Evolutionary conservation across 2,329 filamentous ascomycete species (phyloP), one percentile per base, ranked within the genome.

Genomic region (Pyrenochaeta sp.): DNA sequence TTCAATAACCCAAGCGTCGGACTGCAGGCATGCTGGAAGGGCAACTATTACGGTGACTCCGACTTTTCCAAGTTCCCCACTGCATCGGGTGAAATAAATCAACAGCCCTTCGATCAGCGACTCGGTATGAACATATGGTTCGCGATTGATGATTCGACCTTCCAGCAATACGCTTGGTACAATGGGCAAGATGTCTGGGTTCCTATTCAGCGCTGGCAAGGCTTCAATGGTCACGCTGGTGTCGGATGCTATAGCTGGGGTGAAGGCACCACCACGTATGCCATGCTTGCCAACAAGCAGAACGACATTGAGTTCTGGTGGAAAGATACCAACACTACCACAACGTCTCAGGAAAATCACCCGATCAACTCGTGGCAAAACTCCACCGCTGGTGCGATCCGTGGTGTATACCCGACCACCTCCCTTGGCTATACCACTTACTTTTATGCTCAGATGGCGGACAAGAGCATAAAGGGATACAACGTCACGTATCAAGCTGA

Each of bases 1-100:
- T 96, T 96, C 74, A 94, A 98, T 78, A 89, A 92, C 1, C 98
- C 98, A 67, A 87, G 91, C 1, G 89, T 96, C 42, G 95, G 95
- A 2, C 78, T 95, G 27, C 91, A 96, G 69, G 88, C 93, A 14
- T 88, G 88, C 43, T 81, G 87, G 17, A 90, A 97, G 72, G 95
- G 95, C 0, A 82, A 97, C 37, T 78, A 83, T 30, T 74, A 74
- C 40, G 71, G 70, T 32, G 69, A 72, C 39, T 51, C 68, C 12
- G 75, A 80, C 51, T 77, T 75, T 45, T 56, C 67, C 7, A 74
- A 79, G 35, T 74, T 74, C 21, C 73, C 74, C 0, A 68, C 70
- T 7, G 54, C 65, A 3, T 63, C 58, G 6, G 71, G 73, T 15
- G 58, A 61, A 7, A 45, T 54, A 4, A 69, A 67, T 23, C 60